phyloP scores from a whole-genome alignment of 805 yeast genomes.

The Candida morakotiae region DNA sequence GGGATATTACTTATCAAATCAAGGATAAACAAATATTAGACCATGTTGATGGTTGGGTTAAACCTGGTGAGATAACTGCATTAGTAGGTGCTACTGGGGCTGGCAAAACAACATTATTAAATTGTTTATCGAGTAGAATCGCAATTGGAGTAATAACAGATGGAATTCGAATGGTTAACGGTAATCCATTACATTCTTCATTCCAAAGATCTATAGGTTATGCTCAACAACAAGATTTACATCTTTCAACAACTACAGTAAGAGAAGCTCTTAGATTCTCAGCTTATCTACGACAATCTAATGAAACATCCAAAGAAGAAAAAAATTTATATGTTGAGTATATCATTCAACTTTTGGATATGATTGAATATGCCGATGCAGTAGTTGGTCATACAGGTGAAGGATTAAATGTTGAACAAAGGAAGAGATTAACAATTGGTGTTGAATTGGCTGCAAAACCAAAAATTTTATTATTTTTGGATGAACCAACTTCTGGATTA shows the following conservation, averaged over 20 bases:
- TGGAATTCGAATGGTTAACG: slow-evolving; percentile 58
- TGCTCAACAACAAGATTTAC: slow-evolving; percentile 79
- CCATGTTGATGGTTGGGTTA: slow-evolving; percentile 56
- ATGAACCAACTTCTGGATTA: slow-evolving; percentile 43
- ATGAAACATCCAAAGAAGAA: slow-evolving; percentile 47
- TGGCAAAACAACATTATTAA: slow-evolving; percentile 73
- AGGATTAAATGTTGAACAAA: slow-evolving; percentile 44
- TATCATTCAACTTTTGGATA: slow-evolving; percentile 59
- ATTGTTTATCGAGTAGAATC: slow-evolving; percentile 61
- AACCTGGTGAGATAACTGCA: slow-evolving; percentile 77
- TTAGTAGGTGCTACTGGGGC: slow-evolving; percentile 85
- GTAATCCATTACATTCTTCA: slow-evolving; percentile 52
- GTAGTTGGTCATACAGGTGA: slow-evolving; percentile 73
- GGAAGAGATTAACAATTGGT: slow-evolving; percentile 39
- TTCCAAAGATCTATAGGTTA: slow-evolving; percentile 78
- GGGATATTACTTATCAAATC: slow-evolving; percentile 32
- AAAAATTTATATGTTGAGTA: slow-evolving; percentile 66
- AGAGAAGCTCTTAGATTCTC: slow-evolving; percentile 70
- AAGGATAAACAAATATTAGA: slow-evolving; percentile 35
- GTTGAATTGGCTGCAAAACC: slow-evolving; percentile 9
- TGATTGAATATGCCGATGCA: slow-evolving; percentile 70
- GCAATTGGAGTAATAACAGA: slow-evolving; percentile 26
- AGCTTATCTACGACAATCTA: slow-evolving; percentile 68
- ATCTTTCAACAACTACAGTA: slow-evolving; percentile 65
- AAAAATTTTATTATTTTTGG: slow-evolving; percentile 12